A percentile compares a stretch with the other conserved stretches of the same genome.
Evolutionary conservation across 306 rosid genomes (phyloP).

Genomic region (Rosa lucieae): DNA sequence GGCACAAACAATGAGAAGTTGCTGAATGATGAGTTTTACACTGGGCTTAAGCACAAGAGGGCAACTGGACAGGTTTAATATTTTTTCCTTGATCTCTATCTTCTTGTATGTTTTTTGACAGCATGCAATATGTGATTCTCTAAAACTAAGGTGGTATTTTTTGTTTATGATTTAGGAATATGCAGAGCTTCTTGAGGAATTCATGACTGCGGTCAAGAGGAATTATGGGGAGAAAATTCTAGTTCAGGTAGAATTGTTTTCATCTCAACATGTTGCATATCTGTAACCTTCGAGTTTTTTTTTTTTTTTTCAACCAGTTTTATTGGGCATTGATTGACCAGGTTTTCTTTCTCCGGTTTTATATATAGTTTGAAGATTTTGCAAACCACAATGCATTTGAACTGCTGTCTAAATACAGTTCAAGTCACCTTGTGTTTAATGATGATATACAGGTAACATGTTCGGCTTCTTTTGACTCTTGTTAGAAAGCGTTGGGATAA

Average conservation of each 20-base stretch:
- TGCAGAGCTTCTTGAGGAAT: constrained; percentile 89
- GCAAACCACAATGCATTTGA: constrained; percentile 95
- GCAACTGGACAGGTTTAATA: constrained; percentile 82
- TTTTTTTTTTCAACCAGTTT: constrained; percentile 8
- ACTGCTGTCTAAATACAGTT: constrained; percentile 72
- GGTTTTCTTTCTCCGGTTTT: not conserved
- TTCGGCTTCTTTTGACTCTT: constrained; percentile 3
- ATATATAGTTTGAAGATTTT: constrained; percentile 93
- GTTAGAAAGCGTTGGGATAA: constrained; percentile 13
- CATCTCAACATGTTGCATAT: constrained; percentile 26
- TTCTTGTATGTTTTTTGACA: not conserved
- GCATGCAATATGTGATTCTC: constrained; percentile 8
- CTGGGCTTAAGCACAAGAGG: constrained; percentile 76
- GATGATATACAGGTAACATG: constrained; percentile 85
- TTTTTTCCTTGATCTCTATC: constrained; percentile 6
- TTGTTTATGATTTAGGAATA: constrained; percentile 62
- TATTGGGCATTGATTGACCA: constrained; percentile 15
- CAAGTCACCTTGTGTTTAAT: constrained; percentile 90
- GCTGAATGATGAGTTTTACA: constrained; percentile 89
- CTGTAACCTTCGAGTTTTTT: not conserved
- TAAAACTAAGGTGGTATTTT: constrained; percentile 19
- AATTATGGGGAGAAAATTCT: constrained; percentile 93
- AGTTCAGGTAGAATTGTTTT: constrained; percentile 62
- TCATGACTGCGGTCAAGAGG: constrained; percentile 89
- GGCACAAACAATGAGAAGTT: constrained; percentile 92